phyloP scores from a whole-genome alignment of 805 yeast genomes.

The Ogataea nakhonphanomensis region DNA sequence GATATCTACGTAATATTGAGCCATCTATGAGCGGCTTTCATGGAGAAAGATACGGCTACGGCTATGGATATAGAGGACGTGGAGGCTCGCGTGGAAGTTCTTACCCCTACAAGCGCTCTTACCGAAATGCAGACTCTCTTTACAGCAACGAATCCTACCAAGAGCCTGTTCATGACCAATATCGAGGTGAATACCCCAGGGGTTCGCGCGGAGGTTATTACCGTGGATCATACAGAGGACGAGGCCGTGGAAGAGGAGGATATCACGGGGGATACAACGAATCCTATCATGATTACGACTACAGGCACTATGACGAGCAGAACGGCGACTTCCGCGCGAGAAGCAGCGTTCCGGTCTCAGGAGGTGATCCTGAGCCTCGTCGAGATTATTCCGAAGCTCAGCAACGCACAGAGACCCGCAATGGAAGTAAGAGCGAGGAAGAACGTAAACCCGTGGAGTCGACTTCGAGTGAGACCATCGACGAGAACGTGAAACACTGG shows the following conservation, averaged over 20 bases:
- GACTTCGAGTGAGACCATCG: constrained; percentile 1
- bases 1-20: too few species aligned
- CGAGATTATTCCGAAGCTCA: not conserved
- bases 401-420: not conserved
- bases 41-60: constrained; percentile 9
- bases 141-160: constrained; percentile 1
- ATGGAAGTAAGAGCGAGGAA: constrained; percentile 1
- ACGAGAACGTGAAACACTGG: constrained; percentile 29
- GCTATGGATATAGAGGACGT: constrained; percentile 9
- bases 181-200: not conserved
- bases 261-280: constrained; percentile 8
- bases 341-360: not conserved
- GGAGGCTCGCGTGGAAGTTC: constrained; percentile 12
- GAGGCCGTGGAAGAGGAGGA: constrained; percentile 13
- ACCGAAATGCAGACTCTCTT: constrained; percentile 1
- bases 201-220: constrained; percentile 4
- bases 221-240: constrained; percentile 12
- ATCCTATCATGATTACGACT: constrained; percentile 5
- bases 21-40: constrained; percentile 7
- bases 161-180: constrained; percentile 1
- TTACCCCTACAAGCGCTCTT: constrained; percentile 12
- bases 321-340: not conserved
- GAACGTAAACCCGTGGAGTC: constrained; percentile 1
- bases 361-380: not conserved
- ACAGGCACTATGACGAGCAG: constrained; percentile 5